phyloP scores from a whole-genome alignment of 331 rosid species.

The Rhamnella rubrinervis region DNA sequence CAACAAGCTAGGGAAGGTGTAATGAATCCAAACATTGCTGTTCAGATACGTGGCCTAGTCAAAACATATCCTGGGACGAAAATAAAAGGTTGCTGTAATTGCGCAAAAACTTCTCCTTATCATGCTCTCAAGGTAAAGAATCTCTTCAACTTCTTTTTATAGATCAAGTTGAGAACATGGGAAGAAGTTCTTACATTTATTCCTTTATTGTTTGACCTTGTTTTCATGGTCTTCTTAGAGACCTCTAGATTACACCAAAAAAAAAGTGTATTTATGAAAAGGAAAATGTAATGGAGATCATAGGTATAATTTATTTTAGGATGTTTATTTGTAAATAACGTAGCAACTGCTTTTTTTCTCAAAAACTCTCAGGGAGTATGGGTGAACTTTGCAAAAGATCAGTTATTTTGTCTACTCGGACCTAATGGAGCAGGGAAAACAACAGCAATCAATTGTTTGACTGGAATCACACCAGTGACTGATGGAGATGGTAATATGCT shows the following conservation, averaged over 20 bases:
- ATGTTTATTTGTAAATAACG: background rate
- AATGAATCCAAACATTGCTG: conserved; percentile 58
- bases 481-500: conserved; percentile 72
- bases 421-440: conserved; percentile 98
- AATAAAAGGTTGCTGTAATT: conserved; percentile 47
- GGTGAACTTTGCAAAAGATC: conserved; percentile 79
- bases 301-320: background rate
- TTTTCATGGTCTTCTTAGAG: too few relatives aligned
- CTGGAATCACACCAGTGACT: conserved; percentile 87
- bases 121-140: conserved; percentile 75
- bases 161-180: background rate
- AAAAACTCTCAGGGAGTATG: conserved; percentile 69
- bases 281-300: background rate
- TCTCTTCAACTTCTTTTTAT: conserved; percentile 12
- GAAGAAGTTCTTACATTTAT: too few relatives aligned
- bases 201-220: too few relatives aligned
- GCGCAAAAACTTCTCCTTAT: conserved; percentile 53
- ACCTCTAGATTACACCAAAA: too few relatives aligned
- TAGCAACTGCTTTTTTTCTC: background rate
- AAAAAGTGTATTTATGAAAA: too few relatives aligned
- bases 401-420: conserved; percentile 88
- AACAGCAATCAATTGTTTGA: conserved; percentile 77
- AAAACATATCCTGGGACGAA: conserved; percentile 70
- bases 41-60: conserved; percentile 75
- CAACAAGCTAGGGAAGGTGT: conserved; percentile 43